A percentile compares a stretch with the other conserved stretches of the same genome.
Conservation (phyloP, 768 basidiomycete species). For the Tulasnella sp. region DNA sequence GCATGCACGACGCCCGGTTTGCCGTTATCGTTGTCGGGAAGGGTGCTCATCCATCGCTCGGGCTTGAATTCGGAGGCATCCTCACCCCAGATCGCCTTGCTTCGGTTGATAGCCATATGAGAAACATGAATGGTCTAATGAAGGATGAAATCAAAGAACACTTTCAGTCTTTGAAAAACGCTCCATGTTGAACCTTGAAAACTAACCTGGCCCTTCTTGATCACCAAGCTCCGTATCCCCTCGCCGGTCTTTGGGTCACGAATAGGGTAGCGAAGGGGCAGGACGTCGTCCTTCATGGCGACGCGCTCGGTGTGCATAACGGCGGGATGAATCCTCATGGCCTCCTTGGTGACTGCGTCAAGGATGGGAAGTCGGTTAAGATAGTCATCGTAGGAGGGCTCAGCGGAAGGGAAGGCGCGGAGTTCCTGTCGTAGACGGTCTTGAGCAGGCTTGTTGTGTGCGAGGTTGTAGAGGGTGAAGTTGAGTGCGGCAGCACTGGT, state of each 20-base stretch:
- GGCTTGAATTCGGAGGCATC: conserved; percentile 31
- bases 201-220: conserved; percentile 33
- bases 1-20: not conserved
- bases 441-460: conserved; percentile 32
- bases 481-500: conserved; percentile 30
- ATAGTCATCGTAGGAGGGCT: conserved; percentile 29
- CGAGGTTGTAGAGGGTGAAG: conserved; percentile 34
- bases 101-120: conserved; percentile 28
- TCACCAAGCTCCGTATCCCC: conserved; percentile 24
- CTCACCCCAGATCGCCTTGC: conserved; percentile 30
- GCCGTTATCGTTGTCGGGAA: not conserved
- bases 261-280: conserved; percentile 34
- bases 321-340: conserved; percentile 34
- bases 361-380: conserved; percentile 31
- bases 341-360: conserved; percentile 37
- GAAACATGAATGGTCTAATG: conserved; percentile 30
- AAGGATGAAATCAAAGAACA: not conserved
- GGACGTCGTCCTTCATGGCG: conserved; percentile 34
- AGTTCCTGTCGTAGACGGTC: conserved; percentile 34
- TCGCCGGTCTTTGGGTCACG: conserved; percentile 23
- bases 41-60: conserved; percentile 28
- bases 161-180: not conserved
- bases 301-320: conserved; percentile 34
- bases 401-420: conserved; percentile 17
- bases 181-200: not conserved